Evolutionary conservation across 1,284 basidiomycete genomes (phyloP), one percentile per base, ranked within the genome.

Genomic region (Austropuccinia psidii): DNA sequence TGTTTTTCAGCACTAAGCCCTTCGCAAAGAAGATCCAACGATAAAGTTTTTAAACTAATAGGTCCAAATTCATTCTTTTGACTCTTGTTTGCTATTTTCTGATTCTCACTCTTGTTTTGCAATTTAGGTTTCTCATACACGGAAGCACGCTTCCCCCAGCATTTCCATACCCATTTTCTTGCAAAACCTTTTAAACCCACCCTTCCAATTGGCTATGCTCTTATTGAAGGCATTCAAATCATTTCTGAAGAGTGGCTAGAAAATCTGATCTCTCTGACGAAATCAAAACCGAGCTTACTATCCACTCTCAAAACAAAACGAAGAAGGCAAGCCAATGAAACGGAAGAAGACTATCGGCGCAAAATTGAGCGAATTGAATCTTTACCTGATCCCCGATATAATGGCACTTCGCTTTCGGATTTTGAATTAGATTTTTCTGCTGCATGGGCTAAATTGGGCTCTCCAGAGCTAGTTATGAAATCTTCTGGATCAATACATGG

Each of bases 141-240:
- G 4, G 15, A 24, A 67, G 49, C 65, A 27, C 49, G 65, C 35
- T 55, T 31, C 21, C 49, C 65, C 39, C 27, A 0, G 49, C 19
- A 67, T 5, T 5, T 54, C 17, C 52, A 57, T 58, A 69, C 67
- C 21, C 67, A 69, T 49, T 69, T 69, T 43, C 43, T 58, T 24
- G 39, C 54, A 6, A 45, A 27, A 43, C 67, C 54, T 33, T 27
- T 69, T 3, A 49, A 29, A 58, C 54, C 55, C n/a, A 69, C 55
- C 7, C 13, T 58, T 21, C 54, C 67, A 47, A 37, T 69, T 29
- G 67, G 52, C n/a, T 57, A 33, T 57, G 55, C 55, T n/a, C 35
- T 58, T 21, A 31, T 69, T 37, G 37, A 47, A 24, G 55, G 41
- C n/a, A 58, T 69, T 31, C 67, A 69, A 13, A 39, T 69, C 13